Base-by-base conservation (phyloP, 192 early-diverging fungal species). In the Backusella mclennaniae region DNA sequence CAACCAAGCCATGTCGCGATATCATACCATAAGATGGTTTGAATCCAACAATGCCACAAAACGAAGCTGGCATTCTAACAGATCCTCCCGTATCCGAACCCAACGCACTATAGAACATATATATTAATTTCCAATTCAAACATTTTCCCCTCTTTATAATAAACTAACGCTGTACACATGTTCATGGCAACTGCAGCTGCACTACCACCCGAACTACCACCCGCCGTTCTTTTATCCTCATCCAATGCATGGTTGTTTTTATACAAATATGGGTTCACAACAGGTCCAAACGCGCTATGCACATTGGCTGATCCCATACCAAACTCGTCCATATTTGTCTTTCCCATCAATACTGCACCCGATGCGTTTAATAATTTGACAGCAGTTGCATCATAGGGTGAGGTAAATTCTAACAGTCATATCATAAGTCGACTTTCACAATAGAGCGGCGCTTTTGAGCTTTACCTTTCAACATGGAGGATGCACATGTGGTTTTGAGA, bases 1-100 rank as follows among this genome's bases (percentile, higher is more conserved):
- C 83, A 8, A 96, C 87, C 1, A 98, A 84, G 2, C 97, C 97
- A 80, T 86, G 88, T 17, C 97, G 87, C 21, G 97, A 97, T 66
- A 93, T 84, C 44, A 88, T 88, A 0, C 97, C 97, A 78, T 97
- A 98, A 0, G 92, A 91, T 15, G 97, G 97, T 80, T 98, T 98
- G 76, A 95, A 96, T 6, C 97, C 97, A 23, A 95, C 88, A 6
- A 97, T 85, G 9, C 97, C 97, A 79, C 96, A 97, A 83, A 95
- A 98, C 4, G 97, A 89, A 3, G 96, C 97, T 6, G 97, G 97
- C 17, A 96, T 83, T 29, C 97, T 83, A n/a, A 98, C 94, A 4
- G 95, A 97, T 15, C 97, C 97, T 68, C 97, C 97, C 1, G 97
- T 98, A 71, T 98, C 97, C 2, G 96, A 97, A 2, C 97, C 97